Percentiles rank a stretch among this genome's conserved stretches.
Evolutionary conservation across 441 rosid species (phyloP).

Genomic region (Gossypium davidsonii): DNA sequence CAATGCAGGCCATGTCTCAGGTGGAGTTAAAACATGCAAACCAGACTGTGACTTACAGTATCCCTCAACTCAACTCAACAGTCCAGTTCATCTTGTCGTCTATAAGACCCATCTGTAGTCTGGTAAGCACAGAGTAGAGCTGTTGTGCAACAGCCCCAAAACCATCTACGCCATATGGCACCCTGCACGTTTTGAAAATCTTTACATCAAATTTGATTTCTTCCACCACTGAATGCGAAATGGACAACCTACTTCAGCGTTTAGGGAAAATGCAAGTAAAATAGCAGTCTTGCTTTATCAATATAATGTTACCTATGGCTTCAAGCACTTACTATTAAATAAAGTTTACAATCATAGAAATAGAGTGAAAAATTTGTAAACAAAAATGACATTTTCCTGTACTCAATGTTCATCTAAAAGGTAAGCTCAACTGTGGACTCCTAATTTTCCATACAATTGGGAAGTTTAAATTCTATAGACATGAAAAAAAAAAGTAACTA

Average conservation of each 20-base stretch:
- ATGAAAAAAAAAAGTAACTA: background rate
- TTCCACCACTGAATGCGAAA: background rate
- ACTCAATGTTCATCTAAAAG: background rate
- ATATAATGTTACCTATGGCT: background rate
- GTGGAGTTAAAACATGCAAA: background rate
- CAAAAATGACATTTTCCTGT: background rate
- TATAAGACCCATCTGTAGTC: conserved; percentile 82
- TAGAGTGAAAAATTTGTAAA: background rate
- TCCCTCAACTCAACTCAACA: conserved; percentile 31
- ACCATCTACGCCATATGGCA: conserved; percentile 55
- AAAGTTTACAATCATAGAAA: background rate
- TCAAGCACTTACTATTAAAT: background rate
- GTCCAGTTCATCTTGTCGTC: conserved; percentile 91
- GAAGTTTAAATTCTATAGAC: background rate
- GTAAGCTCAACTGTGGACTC: background rate
- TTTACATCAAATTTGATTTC: background rate
- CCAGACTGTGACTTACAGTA: background rate
- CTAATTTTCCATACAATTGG: background rate
- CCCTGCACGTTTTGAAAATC: conserved; percentile 31
- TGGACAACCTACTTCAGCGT: background rate
- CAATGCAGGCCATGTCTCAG: background rate
- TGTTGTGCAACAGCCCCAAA: conserved; percentile 62
- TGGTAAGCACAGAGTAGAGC: conserved; percentile 64
- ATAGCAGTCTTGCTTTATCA: background rate
- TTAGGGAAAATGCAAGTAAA: background rate